Evolutionary conservation across 1,284 basidiomycete genomes (phyloP).

Genomic region (Moesziomyces antarcticus): DNA sequence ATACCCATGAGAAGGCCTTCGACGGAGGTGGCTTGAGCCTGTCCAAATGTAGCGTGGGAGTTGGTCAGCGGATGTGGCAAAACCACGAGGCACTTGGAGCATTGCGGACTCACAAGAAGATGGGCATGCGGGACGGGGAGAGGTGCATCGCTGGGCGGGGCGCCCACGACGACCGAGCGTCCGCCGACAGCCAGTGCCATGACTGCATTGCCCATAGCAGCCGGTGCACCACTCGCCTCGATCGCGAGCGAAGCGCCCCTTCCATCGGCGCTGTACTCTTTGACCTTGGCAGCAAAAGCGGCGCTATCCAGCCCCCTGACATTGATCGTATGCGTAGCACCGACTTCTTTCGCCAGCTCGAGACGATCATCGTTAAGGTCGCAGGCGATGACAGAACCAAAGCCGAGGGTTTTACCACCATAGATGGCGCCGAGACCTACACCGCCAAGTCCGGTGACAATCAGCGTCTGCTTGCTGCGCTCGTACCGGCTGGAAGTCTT

Average conservation of each 20-base stretch:
- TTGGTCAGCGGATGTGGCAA: too few relatives aligned
- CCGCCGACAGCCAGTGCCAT: constrained; percentile 24
- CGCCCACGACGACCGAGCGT: constrained; percentile 11
- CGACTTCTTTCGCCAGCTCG: constrained; percentile 22
- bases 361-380: constrained; percentile 26
- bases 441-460: constrained; percentile 25
- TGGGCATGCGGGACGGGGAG: constrained; percentile 9
- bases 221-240: constrained; percentile 20
- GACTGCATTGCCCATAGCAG: constrained; percentile 14
- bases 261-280: constrained; percentile 19
- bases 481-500: constrained; percentile 6
- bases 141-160: constrained; percentile 11
- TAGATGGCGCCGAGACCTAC: constrained; percentile 30
- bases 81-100: too few relatives aligned
- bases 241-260: constrained; percentile 21
- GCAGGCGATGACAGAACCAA: constrained; percentile 18
- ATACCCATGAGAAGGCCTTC: constrained; percentile 35
- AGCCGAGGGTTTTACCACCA: constrained; percentile 20
- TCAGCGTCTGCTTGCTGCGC: constrained; percentile 27
- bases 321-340: constrained; percentile 23
- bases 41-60: not conserved
- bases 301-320: constrained; percentile 12
- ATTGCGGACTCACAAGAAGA: constrained; percentile 13
- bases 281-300: constrained; percentile 23
- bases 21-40: constrained; percentile 21